Percentiles rank a stretch among this genome's conserved stretches.
Evolutionary conservation across 768 basidiomycete genomes (phyloP).

Genomic region (Phaffia tasmanica): DNA sequence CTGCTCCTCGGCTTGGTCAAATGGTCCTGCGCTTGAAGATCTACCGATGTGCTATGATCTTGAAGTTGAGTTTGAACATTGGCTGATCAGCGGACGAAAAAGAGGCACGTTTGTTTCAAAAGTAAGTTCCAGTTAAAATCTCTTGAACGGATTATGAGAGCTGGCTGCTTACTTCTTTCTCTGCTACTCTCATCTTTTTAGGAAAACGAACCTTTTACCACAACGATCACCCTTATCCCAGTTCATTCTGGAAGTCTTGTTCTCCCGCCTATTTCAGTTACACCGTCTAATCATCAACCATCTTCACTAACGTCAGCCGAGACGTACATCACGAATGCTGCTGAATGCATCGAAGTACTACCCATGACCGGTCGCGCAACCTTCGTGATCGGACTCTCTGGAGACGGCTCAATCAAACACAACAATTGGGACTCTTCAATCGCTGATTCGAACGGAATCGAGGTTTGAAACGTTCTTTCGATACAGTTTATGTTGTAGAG

Average conservation of each 20-base stretch:
- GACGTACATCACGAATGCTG: slow-evolving; percentile 74
- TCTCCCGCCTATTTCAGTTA: slow-evolving; percentile 60
- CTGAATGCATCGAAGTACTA: slow-evolving; percentile 64
- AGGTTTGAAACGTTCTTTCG: too few species aligned
- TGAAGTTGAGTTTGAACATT: slow-evolving; percentile 58
- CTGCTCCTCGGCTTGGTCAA: slow-evolving; percentile 64
- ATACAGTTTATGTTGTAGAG: too few species aligned
- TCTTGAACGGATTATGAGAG: neutral
- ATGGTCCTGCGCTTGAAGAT: slow-evolving; percentile 44
- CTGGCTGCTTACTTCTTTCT: neutral
- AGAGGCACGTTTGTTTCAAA: slow-evolving; percentile 66
- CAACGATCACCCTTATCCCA: slow-evolving; percentile 69
- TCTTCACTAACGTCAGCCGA: slow-evolving; percentile 46
- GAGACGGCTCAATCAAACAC: neutral
- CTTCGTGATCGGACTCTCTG: slow-evolving; percentile 27
- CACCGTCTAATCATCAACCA: slow-evolving; percentile 41
- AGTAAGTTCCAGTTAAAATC: slow-evolving; percentile 42
- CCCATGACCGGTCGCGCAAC: slow-evolving; percentile 74
- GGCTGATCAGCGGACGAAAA: slow-evolving; percentile 82
- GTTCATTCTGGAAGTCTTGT: slow-evolving; percentile 69
- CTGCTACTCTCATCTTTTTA: slow-evolving; percentile 34
- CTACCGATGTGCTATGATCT: slow-evolving; percentile 62
- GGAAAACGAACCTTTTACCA: slow-evolving; percentile 52
- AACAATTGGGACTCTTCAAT: too few species aligned
- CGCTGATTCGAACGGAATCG: too few species aligned